Evolutionary conservation across 495 filamentous ascomycete genomes (phyloP).

Genomic region (Penicillium subrubescens): DNA sequence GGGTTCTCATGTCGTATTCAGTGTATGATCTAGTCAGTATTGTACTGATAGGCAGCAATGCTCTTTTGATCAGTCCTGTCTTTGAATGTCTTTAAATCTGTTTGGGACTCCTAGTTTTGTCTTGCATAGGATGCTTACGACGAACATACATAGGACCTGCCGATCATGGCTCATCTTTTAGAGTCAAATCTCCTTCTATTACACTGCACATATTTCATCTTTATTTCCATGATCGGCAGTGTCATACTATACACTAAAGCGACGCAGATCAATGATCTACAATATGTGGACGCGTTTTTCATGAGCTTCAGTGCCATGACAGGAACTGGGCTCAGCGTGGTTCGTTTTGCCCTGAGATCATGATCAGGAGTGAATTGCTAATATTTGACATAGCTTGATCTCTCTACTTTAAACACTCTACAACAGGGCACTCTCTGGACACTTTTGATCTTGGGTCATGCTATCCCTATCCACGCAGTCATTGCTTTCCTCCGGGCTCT

Average conservation of each 20-base stretch:
- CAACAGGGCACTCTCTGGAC: conserved; percentile 75
- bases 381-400: conserved; percentile 44
- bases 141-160: conserved; percentile 15
- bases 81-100: conserved; percentile 11
- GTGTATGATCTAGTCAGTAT: not conserved
- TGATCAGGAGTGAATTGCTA: conserved; percentile 7
- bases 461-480: conserved; percentile 42
- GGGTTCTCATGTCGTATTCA: not conserved
- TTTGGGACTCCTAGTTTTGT: conserved; percentile 6
- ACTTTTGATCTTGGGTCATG: conserved; percentile 70
- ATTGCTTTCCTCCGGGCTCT: conserved; percentile 57
- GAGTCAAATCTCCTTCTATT: conserved; percentile 71
- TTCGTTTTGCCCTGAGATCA: conserved; percentile 33
- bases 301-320: conserved; percentile 78
- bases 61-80: not conserved
- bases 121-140: conserved; percentile 14
- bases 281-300: conserved; percentile 76
- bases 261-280: conserved; percentile 58
- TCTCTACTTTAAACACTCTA: conserved; percentile 69
- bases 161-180: conserved; percentile 34
- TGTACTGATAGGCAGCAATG: not conserved
- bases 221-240: conserved; percentile 60
- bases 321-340: conserved; percentile 69
- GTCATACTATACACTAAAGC: conserved; percentile 74
- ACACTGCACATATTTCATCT: conserved; percentile 76